phyloP scores from a whole-genome alignment of 2,329 filamentous ascomycete species.

The Thyridium curvatum region DNA sequence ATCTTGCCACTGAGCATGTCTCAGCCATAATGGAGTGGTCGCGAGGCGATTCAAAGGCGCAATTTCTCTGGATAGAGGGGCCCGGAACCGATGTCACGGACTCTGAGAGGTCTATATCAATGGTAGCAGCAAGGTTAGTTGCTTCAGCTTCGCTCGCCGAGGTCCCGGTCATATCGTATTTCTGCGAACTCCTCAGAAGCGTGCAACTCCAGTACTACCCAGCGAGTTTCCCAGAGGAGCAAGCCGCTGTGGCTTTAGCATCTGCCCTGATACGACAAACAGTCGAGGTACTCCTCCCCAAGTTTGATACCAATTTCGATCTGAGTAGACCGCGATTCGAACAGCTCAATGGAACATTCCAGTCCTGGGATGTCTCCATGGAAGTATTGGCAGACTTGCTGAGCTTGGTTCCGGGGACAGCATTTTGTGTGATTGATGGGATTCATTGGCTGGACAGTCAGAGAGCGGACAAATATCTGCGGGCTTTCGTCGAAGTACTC shows the following conservation, averaged over 20 bases:
- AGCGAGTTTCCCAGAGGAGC: neutral
- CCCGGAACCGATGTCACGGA: neutral
- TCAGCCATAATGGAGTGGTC: too few species aligned
- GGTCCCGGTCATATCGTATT: slow-evolving; percentile 10
- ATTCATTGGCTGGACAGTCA: neutral
- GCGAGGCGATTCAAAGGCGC: too few species aligned
- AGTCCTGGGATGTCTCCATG: neutral
- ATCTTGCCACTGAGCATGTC: too few species aligned
- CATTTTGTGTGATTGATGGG: neutral
- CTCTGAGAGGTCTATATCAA: slow-evolving; percentile 5
- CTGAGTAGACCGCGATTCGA: neutral
- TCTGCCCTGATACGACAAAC: slow-evolving; percentile 8
- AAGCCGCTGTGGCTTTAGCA: slow-evolving; percentile 1
- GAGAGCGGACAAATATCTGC: neutral
- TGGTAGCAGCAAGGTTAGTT: slow-evolving; percentile 5
- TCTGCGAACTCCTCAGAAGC: slow-evolving; percentile 8
- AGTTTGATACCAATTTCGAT: slow-evolving; percentile 2
- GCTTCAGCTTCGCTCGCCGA: neutral
- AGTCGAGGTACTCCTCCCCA: slow-evolving; percentile 6
- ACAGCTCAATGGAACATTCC: neutral
- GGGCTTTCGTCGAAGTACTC: neutral
- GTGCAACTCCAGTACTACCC: too few species aligned
- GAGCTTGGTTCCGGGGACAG: neutral
- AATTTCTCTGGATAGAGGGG: slow-evolving; percentile 10
- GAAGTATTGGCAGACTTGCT: neutral